Percentiles rank a stretch among this genome's conserved stretches.
phyloP scores from a whole-genome alignment of 129 eudicot genomes.

The carrot (Daucus carota) region DH1_v3.0 NC_030382.2:53085001-53085500 shows the following conservation, averaged over 20 bases:
- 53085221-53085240: background rate
- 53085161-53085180: background rate
- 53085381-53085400: background rate
- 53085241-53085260: background rate
- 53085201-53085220: background rate
- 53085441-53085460: background rate
- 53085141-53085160: background rate
- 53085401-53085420: slow-evolving; percentile 72
- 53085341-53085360: background rate
- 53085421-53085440: slow-evolving; percentile 30
- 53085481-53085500: background rate
- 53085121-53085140: background rate
- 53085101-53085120: background rate
- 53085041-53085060: background rate
- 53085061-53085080: background rate
- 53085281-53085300: background rate
- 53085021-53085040: background rate
- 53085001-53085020: background rate
- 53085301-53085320: background rate
- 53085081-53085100: background rate
- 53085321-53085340: background rate
- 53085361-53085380: background rate
- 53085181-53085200: background rate
- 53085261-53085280: background rate
- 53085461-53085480: background rate